Conservation (phyloP, 768 basidiomycete genomes). For the Tricholomella constricta region DNA sequence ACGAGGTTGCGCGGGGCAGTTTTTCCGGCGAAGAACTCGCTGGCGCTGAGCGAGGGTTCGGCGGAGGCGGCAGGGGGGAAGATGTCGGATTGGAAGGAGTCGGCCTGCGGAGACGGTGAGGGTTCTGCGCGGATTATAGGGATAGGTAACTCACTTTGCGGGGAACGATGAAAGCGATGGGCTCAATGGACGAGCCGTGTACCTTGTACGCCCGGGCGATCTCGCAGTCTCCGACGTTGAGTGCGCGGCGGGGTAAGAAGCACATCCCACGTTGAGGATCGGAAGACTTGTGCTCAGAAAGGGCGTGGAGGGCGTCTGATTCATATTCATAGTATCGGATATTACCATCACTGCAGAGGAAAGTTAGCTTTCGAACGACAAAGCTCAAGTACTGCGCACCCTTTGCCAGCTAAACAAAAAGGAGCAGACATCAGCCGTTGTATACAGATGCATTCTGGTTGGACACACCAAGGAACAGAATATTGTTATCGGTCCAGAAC, state of each 20-base stretch:
- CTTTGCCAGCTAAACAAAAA: conserved; percentile 74
- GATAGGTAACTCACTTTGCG: conserved; percentile 63
- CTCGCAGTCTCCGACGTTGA: conserved; percentile 90
- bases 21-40: conserved; percentile 90
- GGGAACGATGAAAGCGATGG: conserved; percentile 94
- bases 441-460: neutral
- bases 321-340: conserved; percentile 98
- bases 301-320: conserved; percentile 71
- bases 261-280: conserved; percentile 97
- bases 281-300: conserved; percentile 84
- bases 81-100: conserved; percentile 97
- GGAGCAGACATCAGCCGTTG: conserved; percentile 5
- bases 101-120: conserved; percentile 53
- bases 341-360: conserved; percentile 78
- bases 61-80: conserved; percentile 88
- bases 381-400: conserved; percentile 45
- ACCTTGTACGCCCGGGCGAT: conserved; percentile 96
- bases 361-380: neutral
- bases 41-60: conserved; percentile 77
- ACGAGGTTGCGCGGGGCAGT: conserved; percentile 75
- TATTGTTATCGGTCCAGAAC: conserved; percentile 94
- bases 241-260: conserved; percentile 90
- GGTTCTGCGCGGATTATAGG: neutral
- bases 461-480: conserved; percentile 73
- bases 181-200: conserved; percentile 71